Conservation (phyloP, 2,329 filamentous ascomycete genomes). For the Trichophyton schoenleinii region DNA sequence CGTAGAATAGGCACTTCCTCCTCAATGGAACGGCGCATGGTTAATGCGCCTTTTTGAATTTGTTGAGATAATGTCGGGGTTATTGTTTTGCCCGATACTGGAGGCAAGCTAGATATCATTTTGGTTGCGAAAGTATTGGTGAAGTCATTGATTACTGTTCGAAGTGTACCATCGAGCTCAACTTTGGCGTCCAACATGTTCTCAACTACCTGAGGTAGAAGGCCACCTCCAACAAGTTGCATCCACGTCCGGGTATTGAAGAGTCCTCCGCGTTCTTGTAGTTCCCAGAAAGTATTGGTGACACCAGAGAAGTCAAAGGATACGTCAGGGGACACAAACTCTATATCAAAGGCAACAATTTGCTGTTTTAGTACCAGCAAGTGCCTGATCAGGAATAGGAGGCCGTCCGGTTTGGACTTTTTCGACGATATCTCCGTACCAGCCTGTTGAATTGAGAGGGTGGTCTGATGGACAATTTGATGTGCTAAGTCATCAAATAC, state of each 20-base stretch:
- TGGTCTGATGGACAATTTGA: slow-evolving; percentile 82
- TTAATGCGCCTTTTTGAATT: slow-evolving; percentile 28
- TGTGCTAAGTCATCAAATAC: slow-evolving; percentile 62
- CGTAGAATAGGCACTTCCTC: slow-evolving; percentile 46
- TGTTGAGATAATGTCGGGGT: slow-evolving; percentile 8
- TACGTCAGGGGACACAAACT: slow-evolving; percentile 53
- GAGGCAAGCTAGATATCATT: slow-evolving; percentile 41
- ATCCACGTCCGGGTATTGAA: slow-evolving; percentile 54
- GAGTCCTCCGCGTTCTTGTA: slow-evolving; percentile 51
- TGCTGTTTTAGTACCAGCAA: slow-evolving; percentile 91
- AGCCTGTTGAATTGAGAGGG: slow-evolving; percentile 65
- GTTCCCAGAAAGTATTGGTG: slow-evolving; percentile 54
- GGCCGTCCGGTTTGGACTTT: slow-evolving; percentile 54
- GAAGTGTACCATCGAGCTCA: slow-evolving; percentile 50
- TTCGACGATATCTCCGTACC: slow-evolving; percentile 57
- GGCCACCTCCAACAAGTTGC: slow-evolving; percentile 43
- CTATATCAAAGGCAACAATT: slow-evolving; percentile 90
- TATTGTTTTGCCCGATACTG: slow-evolving; percentile 2
- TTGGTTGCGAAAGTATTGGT: slow-evolving; percentile 45
- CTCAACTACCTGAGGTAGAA: slow-evolving; percentile 54
- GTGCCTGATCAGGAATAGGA: slow-evolving; percentile 90
- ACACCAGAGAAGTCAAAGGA: slow-evolving; percentile 55
- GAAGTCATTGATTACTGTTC: slow-evolving; percentile 54
- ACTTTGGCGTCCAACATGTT: slow-evolving; percentile 62
- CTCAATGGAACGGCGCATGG: slow-evolving; percentile 43